These are phyloP conservation scores for Phytophthora uliginosa DNA, from an alignment of 352 stramenopile genomes.

Conservation along the genomic window DNA sequence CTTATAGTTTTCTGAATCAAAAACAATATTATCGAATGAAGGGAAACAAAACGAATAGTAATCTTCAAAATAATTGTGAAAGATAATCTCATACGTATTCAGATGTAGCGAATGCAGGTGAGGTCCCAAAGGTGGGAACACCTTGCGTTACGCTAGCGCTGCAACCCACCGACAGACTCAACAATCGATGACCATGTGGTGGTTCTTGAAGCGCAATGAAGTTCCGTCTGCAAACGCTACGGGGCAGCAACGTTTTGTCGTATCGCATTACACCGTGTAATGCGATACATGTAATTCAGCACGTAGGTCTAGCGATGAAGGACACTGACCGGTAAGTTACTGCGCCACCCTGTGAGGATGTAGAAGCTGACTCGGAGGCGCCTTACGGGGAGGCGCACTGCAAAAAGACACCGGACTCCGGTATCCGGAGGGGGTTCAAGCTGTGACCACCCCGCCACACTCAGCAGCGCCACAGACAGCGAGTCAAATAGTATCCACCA, in stretches of 20 bases:
- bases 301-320: background rate
- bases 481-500: background rate
- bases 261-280: background rate
- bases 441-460: background rate
- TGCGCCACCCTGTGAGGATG: background rate
- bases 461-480: conserved; percentile 2
- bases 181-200: background rate
- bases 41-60: too few relatives aligned
- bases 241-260: background rate
- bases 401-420: background rate
- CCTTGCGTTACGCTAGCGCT: conserved; percentile 1
- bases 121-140: background rate
- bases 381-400: background rate
- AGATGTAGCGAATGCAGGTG: too few relatives aligned
- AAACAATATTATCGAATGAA: background rate
- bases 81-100: too few relatives aligned
- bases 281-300: too few relatives aligned
- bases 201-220: background rate
- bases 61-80: too few relatives aligned
- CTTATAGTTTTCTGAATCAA: background rate
- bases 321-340: background rate
- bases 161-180: background rate
- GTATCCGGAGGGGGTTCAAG: background rate
- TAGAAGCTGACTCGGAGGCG: background rate
- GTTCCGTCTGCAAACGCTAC: background rate